phyloP scores from a whole-genome alignment of 345 rosid genomes.

The Excoecaria cochinchinensis region DNA sequence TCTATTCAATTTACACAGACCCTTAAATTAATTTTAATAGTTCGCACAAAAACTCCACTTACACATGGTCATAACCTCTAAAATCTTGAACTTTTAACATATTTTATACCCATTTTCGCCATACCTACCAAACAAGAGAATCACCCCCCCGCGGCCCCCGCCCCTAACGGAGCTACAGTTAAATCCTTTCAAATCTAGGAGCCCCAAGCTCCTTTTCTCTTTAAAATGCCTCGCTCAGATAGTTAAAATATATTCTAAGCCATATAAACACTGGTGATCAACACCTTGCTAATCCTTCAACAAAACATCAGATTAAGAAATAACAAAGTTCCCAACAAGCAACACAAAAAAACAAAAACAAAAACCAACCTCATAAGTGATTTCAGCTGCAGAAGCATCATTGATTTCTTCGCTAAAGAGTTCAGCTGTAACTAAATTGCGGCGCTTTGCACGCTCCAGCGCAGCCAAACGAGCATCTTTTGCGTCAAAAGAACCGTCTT shows the following conservation, averaged over 20 bases:
- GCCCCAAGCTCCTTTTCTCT: not conserved
- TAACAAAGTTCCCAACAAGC: not conserved
- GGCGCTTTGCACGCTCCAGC: constrained; percentile 67
- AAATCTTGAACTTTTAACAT: not conserved
- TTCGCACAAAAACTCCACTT: not conserved
- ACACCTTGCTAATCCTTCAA: not conserved
- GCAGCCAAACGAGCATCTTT: constrained; percentile 66
- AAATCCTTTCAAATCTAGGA: not conserved
- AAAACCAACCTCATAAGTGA: constrained; percentile 57
- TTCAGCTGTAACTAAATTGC: constrained; percentile 54
- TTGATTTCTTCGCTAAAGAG: constrained; percentile 48
- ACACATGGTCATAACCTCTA: not conserved
- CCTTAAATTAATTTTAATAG: too few relatives aligned
- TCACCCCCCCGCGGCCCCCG: too few relatives aligned
- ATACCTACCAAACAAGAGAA: not conserved
- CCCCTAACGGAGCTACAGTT: not conserved
- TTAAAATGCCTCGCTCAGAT: not conserved
- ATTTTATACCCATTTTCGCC: not conserved
- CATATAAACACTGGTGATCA: not conserved
- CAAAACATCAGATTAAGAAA: not conserved
- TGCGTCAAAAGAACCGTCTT: constrained; percentile 27
- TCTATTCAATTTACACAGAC: not conserved
- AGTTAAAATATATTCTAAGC: not conserved
- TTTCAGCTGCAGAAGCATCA: constrained; percentile 52
- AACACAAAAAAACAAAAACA: not conserved